Base-by-base conservation (phyloP, 2,329 filamentous ascomycete species). In the Diaporthe citrichinensis region DNA sequence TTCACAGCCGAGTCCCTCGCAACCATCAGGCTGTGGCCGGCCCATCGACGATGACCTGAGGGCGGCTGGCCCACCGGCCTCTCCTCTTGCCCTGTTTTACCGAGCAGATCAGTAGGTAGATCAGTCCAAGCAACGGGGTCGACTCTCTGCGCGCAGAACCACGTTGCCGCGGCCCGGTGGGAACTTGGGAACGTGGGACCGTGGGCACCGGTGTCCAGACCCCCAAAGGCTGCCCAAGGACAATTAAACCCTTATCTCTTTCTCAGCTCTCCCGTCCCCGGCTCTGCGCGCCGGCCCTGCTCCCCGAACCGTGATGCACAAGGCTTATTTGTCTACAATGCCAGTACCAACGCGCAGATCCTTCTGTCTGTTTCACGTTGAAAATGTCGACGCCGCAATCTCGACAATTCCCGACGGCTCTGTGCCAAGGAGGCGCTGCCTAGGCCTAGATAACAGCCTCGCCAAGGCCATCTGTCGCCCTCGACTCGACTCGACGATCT, bases 81-180 rank as follows among this genome's bases (percentile, higher is more conserved):
- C 46, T 68, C 65, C 46, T 68, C 65, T 68, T 68, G 65, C 46
- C 65, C 65, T 68, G 65, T 68, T 68, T 53, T 68, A 53, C 61
- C 65, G 65, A 68, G 65, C 65, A 68, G 65, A 68, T 68, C 65
- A 68, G 46, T 31, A 39, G 46, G 65, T 41, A 68, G 65, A 68
- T 68, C 65, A 53, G 65, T 53, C 34, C 46, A 39, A 39, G 46
- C 31, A 53, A 49, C 31, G 44, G 28, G 62, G 59, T 65, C 25
- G 59, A 44, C 61, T 49, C 61, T 49, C 28, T 67, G 3, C 31
- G 7, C 28, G 31, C 41, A 51, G 65, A 53, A 53, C 46, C 65
- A 68, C 65, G 39, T 41, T 28, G 65, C 65, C 65, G 65, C 65
- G 46, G 65, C 65, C 23, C 46, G 62, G 62, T 53, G 62, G 46